Evolutionary conservation across 306 rosid species (phyloP), one percentile per base, ranked within the genome.

Genomic region (Cucurbita pepo): DNA sequence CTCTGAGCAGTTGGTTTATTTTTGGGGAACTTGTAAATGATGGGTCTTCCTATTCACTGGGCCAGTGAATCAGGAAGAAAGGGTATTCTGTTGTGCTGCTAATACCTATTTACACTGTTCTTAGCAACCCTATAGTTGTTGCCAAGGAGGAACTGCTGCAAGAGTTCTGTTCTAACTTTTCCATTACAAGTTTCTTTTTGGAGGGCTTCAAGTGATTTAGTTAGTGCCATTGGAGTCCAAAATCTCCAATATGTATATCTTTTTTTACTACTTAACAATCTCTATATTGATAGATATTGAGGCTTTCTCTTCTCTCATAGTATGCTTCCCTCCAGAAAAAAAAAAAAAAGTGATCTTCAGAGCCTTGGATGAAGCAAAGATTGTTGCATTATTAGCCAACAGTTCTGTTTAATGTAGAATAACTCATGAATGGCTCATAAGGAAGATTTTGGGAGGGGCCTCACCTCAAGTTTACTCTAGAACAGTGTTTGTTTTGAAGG

Each of bases 231-330:
- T 66, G 69, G 59, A 56, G 85, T 66, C 64, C 61, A 69, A 58
- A 57, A 51, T 69, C 60, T 50, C 69, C 34, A 75, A 14, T 78
- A 74, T 84, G 85, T 84, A 76, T 75, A 84, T 81, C 65, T 74
- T 62, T 59, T 36, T 73, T 43, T 16, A 18, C 73, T 10, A 44
- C 52, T 25, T 50, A 8, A 58, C 72, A 71, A 80, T 43, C 55
- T 76, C 65, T 43, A 56, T 58, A 50, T 43, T 47, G 45, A 75
- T 41, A 50, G 47, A 65, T 53, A 38, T 63, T 10, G 36, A 63
- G 70, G 70, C 15, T 62, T 36, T 16, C 69, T 62, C 66, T 62
- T 38, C 47, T 14, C 69, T n/a, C 48, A 62, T 40, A 37, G 34
- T 30, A 30, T 30, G 34, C 34, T 30, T 30, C 34, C 34, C 34